Evolutionary conservation across 2,329 filamentous ascomycete species (phyloP).

Genomic region (Colletotrichum phormii): DNA sequence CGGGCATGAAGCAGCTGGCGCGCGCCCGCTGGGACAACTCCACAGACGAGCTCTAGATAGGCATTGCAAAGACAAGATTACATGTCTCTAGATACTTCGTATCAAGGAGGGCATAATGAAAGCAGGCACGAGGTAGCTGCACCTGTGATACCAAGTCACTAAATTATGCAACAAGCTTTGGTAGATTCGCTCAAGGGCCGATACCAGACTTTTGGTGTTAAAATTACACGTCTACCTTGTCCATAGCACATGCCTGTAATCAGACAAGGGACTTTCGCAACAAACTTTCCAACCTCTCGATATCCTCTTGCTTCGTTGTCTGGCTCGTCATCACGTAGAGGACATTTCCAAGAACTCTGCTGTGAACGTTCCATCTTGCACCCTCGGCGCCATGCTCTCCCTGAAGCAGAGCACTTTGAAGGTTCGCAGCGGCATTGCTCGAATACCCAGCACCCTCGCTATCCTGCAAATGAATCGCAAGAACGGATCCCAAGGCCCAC

Average conservation of each 20-base stretch:
- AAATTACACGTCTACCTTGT: not conserved
- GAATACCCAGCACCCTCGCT: slow-evolving; percentile 57
- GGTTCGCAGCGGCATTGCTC: slow-evolving; percentile 56
- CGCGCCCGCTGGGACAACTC: too few species aligned
- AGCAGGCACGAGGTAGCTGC: not conserved
- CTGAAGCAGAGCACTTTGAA: slow-evolving; percentile 47
- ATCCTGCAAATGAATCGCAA: slow-evolving; percentile 70
- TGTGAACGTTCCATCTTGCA: slow-evolving; percentile 61
- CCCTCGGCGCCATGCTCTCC: not conserved
- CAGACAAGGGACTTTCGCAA: not conserved
- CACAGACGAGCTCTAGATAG: not conserved
- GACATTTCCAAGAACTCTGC: slow-evolving; percentile 67
- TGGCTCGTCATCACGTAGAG: slow-evolving; percentile 69
- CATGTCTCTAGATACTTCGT: not conserved
- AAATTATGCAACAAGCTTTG: too few species aligned
- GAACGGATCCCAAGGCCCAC: slow-evolving; percentile 80
- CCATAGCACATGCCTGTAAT: not conserved
- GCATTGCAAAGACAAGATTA: not conserved
- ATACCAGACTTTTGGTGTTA: not conserved
- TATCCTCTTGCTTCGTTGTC: slow-evolving; percentile 47
- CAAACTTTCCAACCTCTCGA: slow-evolving; percentile 50
- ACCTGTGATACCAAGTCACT: not conserved
- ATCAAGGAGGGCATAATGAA: not conserved
- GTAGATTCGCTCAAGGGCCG: too few species aligned
- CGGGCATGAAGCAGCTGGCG: not conserved